Base-by-base conservation (phyloP, 1,139 yeast species). In the Blastobotrys capitulatus region DNA sequence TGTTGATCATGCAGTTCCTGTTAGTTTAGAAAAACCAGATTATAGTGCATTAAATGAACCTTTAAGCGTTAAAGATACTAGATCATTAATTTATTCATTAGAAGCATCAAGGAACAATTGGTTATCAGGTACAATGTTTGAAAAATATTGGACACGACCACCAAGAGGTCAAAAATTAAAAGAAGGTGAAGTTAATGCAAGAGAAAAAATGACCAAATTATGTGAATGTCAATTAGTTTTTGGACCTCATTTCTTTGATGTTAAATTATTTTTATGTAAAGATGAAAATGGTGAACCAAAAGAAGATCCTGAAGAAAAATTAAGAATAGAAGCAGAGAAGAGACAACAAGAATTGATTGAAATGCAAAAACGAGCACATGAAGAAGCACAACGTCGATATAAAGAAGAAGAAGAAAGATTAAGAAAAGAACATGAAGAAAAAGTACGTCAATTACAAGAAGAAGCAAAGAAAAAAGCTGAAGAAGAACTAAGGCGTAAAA, bases 151-250 rank as follows among this genome's bases (percentile, higher is more conserved):
- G 96, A 64, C 71, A 2, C 59, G 73, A 26, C 73, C 73, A 72
- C 89, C 50, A 12, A 78, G 80, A 77, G 80, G 78, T 63, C 76
- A 57, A 68, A 81, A 57, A 73, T 64, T 66, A 13, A 75, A 83
- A 35, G 72, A 77, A 37, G 70, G 71, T 50, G 68, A 70, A 46
- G 61, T 73, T 9, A 80, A 80, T 64, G 84, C 84, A 34, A 73
- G 95, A 57, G 97, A 92, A 57, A 83, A 83, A 48, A 89, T 90
- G 96, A 86, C 88, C 51, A 88, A 88, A 62, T 70, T 92, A 52
- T 80, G 94, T 59, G 97, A 90, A 58, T 81, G 90, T 51, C 69
- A 73, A 0, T 67, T 89, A 70, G 73, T 75, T 6, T 73, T 86
- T 36, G 97, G 97, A 0, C 96, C 96, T 0, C 98, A 92, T 67